These are phyloP conservation scores for Deinandra increscens DNA, from an alignment of 129 eudicot genomes.

Conservation along the genomic window DNA sequence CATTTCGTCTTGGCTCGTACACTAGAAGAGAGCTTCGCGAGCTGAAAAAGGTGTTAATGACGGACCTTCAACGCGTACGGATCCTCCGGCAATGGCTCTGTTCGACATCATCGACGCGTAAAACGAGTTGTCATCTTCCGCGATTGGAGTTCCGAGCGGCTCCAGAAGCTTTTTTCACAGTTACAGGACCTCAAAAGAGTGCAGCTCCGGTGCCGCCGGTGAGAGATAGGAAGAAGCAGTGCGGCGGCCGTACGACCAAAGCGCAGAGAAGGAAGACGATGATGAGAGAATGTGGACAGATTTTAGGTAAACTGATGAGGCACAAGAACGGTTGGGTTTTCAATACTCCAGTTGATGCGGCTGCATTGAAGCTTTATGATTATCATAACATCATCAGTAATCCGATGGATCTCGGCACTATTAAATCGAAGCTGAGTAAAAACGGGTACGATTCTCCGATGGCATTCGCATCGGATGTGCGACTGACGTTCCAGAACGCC, in stretches of 20 bases:
- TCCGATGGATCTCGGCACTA: conserved; percentile 71
- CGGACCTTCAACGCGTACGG: conserved; percentile 53
- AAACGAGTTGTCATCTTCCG: conserved; percentile 14
- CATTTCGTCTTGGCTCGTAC: conserved; percentile 37
- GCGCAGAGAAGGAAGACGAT: conserved; percentile 23
- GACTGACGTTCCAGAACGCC: conserved; percentile 59
- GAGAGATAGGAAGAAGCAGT: conserved; percentile 27
- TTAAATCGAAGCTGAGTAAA: conserved; percentile 37
- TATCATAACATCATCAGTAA: conserved; percentile 36
- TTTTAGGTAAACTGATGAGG: conserved; percentile 43
- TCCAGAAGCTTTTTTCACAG: not conserved
- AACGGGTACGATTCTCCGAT: conserved; percentile 33
- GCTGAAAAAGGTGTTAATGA: conserved; percentile 34
- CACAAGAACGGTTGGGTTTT: conserved; percentile 54
- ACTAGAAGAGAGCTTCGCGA: conserved; percentile 43
- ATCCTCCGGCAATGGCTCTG: conserved; percentile 22
- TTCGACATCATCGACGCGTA: conserved; percentile 5
- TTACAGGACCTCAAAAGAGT: not conserved
- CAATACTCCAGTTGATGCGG: conserved; percentile 49
- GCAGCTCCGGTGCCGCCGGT: conserved; percentile 10
- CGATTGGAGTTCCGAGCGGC: not conserved
- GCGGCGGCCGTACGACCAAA: conserved; percentile 12
- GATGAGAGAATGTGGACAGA: conserved; percentile 46
- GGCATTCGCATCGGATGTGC: conserved; percentile 59
- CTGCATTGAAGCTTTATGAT: conserved; percentile 42